Conservation (phyloP, 1,284 basidiomycete genomes). For the Pisolithus thermaeus region DNA sequence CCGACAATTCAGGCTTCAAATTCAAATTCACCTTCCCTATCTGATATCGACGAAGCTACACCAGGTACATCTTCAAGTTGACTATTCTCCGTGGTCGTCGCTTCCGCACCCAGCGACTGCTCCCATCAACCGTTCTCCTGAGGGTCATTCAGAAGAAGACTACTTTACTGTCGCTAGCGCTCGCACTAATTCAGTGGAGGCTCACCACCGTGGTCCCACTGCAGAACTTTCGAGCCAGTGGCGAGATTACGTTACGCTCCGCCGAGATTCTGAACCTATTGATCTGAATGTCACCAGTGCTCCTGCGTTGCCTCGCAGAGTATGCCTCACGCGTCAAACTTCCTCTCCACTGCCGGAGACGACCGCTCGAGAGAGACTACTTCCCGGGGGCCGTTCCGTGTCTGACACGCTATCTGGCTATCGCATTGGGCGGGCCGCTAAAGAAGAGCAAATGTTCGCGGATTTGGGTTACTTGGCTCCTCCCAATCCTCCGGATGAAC, state of each 20-base stretch:
- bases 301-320: constrained; percentile 44
- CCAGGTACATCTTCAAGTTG: background rate
- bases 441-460: constrained; percentile 56
- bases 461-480: constrained; percentile 72
- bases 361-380: constrained; percentile 33
- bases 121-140: constrained; percentile 19
- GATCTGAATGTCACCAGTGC: constrained; percentile 25
- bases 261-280: constrained; percentile 22
- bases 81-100: constrained; percentile 8
- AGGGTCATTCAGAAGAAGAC: constrained; percentile 25
- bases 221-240: constrained; percentile 19
- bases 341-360: constrained; percentile 52
- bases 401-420: constrained; percentile 30
- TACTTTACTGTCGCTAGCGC: constrained; percentile 26
- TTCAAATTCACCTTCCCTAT: constrained; percentile 19
- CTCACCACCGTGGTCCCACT: constrained; percentile 3
- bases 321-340: constrained; percentile 53
- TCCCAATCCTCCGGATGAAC: constrained; percentile 77
- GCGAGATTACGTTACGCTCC: constrained; percentile 22
- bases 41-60: constrained; percentile 7
- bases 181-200: constrained; percentile 21
- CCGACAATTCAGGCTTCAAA: constrained; percentile 23
- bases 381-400: constrained; percentile 35
- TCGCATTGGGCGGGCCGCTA: constrained; percentile 43
- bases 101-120: constrained; percentile 14